phyloP scores from a whole-genome alignment of 176 grass and related monocot genomes.

The Carex myosuroides region DNA sequence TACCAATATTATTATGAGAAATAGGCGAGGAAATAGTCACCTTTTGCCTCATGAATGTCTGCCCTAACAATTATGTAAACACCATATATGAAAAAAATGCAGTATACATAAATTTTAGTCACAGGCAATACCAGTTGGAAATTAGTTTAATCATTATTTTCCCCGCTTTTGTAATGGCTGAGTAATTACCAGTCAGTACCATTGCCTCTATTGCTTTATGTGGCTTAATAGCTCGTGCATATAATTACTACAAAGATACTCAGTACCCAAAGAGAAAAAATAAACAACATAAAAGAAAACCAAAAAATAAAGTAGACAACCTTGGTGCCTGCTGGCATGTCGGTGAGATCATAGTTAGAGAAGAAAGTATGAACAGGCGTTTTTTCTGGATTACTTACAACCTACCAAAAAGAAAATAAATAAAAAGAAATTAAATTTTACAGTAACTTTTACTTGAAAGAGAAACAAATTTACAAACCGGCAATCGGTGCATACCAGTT shows the following conservation, averaged over 20 bases:
- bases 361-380: constrained; percentile 97
- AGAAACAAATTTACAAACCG: neutral
- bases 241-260: neutral
- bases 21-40: constrained; percentile 51
- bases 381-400: constrained; percentile 95
- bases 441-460: constrained; percentile 5
- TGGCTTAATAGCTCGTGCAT: neutral
- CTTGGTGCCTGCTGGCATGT: constrained; percentile 99
- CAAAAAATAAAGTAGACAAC: constrained; percentile 33
- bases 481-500: constrained; percentile 49
- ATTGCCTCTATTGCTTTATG: neutral
- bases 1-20: constrained; percentile 42
- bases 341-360: constrained; percentile 93
- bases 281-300: neutral
- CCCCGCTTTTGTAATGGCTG: neutral
- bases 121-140: neutral
- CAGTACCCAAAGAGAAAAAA: neutral
- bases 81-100: neutral
- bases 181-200: neutral
- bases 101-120: neutral
- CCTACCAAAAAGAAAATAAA: constrained; percentile 37
- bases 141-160: neutral
- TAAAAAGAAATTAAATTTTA: constrained; percentile 14
- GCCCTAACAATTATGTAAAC: constrained; percentile 33
- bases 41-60: constrained; percentile 99